Percentiles rank a stretch among this genome's conserved stretches.
phyloP scores from a whole-genome alignment of 108 stramenopile species.

The Mayamaea pseudoterrestris region DNA sequence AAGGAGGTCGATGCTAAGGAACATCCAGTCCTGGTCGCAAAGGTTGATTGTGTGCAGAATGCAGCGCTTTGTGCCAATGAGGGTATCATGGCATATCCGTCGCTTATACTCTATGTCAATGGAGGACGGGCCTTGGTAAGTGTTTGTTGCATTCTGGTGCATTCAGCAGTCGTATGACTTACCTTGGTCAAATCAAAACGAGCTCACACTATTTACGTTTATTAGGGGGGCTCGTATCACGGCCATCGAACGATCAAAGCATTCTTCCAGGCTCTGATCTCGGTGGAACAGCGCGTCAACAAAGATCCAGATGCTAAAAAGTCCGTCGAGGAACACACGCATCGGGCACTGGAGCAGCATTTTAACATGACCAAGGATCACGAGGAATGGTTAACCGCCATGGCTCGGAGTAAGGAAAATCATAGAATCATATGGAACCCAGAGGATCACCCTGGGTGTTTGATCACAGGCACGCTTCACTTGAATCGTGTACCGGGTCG shows the following conservation, averaged over 20 bases:
- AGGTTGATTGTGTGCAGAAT: slow-evolving; percentile 80
- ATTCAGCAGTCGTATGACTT: no score
- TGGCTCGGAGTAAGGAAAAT: slow-evolving; percentile 5
- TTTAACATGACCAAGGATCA: slow-evolving; percentile 35
- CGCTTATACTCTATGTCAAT: slow-evolving; percentile 59
- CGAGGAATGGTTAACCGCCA: slow-evolving; percentile 40
- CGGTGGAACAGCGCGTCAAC: slow-evolving; percentile 28
- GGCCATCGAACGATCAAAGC: slow-evolving; percentile 52
- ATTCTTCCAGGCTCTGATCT: slow-evolving; percentile 31
- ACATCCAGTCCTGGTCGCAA: slow-evolving; percentile 34
- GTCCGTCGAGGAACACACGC: slow-evolving; percentile 17
- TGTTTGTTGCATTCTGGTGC: no score
- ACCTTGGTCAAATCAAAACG: no score
- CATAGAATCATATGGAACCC: slow-evolving; percentile 7
- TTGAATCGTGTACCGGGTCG: slow-evolving; percentile 94
- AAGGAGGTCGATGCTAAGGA: not conserved
- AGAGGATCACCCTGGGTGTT: slow-evolving; percentile 81
- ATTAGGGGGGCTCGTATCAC: slow-evolving; percentile 32
- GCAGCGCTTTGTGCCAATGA: slow-evolving; percentile 41
- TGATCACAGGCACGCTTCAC: slow-evolving; percentile 62
- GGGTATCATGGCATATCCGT: slow-evolving; percentile 69
- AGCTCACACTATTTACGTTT: no score
- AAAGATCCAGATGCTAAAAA: slow-evolving; percentile 9
- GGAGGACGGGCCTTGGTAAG: no score
- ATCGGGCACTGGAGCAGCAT: slow-evolving; percentile 20